Percentiles rank a stretch among this genome's conserved stretches.
Evolutionary conservation across 306 rosid genomes (phyloP).

Genomic region (Medicago ruthenica): DNA sequence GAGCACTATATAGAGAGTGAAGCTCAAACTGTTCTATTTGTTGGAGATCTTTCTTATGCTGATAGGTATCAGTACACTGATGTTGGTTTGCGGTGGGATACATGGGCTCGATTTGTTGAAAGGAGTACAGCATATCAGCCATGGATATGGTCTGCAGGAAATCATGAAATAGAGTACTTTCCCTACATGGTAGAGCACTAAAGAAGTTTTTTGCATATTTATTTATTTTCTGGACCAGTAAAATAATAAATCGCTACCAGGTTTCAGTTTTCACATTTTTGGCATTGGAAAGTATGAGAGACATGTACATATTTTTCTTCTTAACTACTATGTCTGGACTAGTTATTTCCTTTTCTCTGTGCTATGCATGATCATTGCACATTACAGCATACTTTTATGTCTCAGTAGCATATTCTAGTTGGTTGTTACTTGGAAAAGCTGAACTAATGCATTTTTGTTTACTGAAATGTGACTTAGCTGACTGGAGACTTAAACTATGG

Average conservation of each 20-base stretch:
- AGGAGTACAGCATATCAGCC: constrained; percentile 86
- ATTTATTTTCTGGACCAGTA: constrained; percentile 31
- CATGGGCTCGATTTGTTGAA: constrained; percentile 87
- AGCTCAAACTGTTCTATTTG: constrained; percentile 78
- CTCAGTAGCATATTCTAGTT: background rate
- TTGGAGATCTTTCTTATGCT: constrained; percentile 96
- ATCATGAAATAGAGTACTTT: constrained; percentile 93
- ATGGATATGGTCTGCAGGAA: constrained; percentile 93
- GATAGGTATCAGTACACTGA: constrained; percentile 82
- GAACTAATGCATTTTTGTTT: constrained; percentile 19
- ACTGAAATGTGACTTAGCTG: constrained; percentile 6
- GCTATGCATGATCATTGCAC: background rate
- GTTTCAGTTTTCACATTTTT: constrained; percentile 33
- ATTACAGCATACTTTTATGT: background rate
- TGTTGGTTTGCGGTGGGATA: constrained; percentile 91
- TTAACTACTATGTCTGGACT: constrained; percentile 23
- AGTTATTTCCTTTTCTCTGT: constrained; percentile 29
- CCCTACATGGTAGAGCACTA: constrained; percentile 76
- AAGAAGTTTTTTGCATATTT: background rate
- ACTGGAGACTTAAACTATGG: constrained; percentile 8
- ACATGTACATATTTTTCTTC: constrained; percentile 7
- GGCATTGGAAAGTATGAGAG: constrained; percentile 28
- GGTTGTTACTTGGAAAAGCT: constrained; percentile 12
- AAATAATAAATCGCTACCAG: background rate
- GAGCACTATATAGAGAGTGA: constrained; percentile 86